Base-by-base conservation (phyloP, 2,329 filamentous ascomycete species). In the Ascochyta pisi region DNA sequence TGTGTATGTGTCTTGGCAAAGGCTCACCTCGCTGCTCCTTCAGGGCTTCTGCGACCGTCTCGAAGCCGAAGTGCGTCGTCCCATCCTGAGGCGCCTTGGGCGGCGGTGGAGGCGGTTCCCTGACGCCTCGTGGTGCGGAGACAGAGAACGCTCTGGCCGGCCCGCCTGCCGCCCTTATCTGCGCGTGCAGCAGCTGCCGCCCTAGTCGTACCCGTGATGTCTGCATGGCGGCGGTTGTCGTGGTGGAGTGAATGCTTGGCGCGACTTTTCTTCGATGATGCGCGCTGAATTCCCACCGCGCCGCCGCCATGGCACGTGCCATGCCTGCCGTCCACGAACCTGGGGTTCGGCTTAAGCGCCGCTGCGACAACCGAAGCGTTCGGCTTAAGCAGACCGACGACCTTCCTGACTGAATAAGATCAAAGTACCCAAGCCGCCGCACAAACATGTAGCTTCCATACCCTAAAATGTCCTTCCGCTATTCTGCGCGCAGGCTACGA, bases 51-150 rank as follows among this genome's bases (percentile, higher is more conserved):
- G 89, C 86, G 37, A 97, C 84, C 38, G 91, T 94, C 78, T 93
- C 85, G 75, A 92, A 97, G 47, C 93, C 93, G 76, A 97, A 97
- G 79, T 96, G 92, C 45, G 93, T 96, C 60, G 88, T 60, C 23
- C 50, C 63, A 65, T 85, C 81, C 63, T 81, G 68, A 34, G 71
- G 70, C 48, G 69, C 60, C 61, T 71, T 71, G 38, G 68, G 69
- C 51, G 79, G 70, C 60, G 71, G 63, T 64, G 64, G 56, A 71
- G 76, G 72, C 3, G 52, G 53, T 57, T 74, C 65, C 50, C 71
- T 62, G 62, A 73, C 78, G 44, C 73, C 62, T 1, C 45, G 35
- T 5, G 49, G 40, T 12, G 54, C 35, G 22, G 81, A 77, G 68
- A 79, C 83, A 29, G 82, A 84, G 60, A 84, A 82, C 64, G 81